phyloP scores from a whole-genome alignment of 139 green algal genomes.

The Haematococcus sp. region DNA sequence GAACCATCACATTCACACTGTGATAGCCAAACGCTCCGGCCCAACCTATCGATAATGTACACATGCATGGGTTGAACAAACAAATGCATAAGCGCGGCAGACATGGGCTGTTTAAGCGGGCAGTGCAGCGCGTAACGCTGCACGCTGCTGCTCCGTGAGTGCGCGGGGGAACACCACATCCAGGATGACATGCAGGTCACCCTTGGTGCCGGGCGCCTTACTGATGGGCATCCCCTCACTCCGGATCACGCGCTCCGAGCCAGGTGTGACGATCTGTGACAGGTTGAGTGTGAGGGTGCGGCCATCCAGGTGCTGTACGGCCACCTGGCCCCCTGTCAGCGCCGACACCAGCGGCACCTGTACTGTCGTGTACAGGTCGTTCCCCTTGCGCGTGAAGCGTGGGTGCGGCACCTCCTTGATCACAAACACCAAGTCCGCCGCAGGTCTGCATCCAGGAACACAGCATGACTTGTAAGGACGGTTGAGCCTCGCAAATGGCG shows the following conservation, averaged over 20 bases:
- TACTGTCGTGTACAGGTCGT: conserved; percentile 27
- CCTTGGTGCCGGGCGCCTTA: conserved; percentile 23
- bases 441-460: conserved; percentile 13
- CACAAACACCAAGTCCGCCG: conserved; percentile 47
- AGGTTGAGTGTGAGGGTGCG: conserved; percentile 15
- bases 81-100: too few relatives aligned
- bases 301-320: conserved; percentile 27
- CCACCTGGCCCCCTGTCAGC: conserved; percentile 25
- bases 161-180: conserved; percentile 27
- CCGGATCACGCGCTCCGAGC: neutral
- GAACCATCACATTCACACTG: too few relatives aligned
- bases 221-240: conserved; percentile 41
- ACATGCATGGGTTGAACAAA: too few relatives aligned
- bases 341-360: conserved; percentile 28
- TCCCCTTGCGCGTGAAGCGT: conserved; percentile 32
- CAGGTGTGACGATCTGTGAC: conserved; percentile 8
- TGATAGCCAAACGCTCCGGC: too few relatives aligned
- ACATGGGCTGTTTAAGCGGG: too few relatives aligned
- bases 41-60: too few relatives aligned
- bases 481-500: conserved; percentile 69
- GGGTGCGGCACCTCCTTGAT: conserved; percentile 34
- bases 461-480: too few relatives aligned
- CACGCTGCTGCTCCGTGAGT: conserved; percentile 15
- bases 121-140: neutral
- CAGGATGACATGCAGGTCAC: conserved; percentile 30